phyloP scores from a whole-genome alignment of 148 eudicot genomes.

The Amaranthus palmeri region DNA sequence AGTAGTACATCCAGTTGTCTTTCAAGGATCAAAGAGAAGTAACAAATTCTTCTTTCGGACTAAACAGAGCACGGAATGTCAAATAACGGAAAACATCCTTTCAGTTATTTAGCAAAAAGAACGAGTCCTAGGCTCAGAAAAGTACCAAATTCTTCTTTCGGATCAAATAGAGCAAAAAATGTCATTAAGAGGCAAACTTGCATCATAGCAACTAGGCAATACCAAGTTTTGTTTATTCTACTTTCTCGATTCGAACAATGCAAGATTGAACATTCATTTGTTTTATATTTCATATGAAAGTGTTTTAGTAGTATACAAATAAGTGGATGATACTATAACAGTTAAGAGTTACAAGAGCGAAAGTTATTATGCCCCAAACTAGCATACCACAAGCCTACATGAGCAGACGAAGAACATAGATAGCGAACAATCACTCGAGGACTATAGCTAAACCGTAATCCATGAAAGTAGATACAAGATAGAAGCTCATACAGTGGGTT shows the following conservation, averaged over 20 bases:
- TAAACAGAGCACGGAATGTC: too few species aligned
- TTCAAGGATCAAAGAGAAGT: too few species aligned
- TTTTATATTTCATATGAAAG: neutral
- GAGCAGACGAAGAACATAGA: neutral
- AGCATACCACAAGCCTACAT: neutral
- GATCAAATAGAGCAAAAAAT: too few species aligned
- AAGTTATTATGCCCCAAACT: neutral
- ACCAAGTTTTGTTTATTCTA: too few species aligned
- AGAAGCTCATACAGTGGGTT: constrained; percentile 46
- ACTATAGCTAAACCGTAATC: neutral
- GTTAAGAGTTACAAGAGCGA: neutral
- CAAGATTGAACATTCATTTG: neutral
- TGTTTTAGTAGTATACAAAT: neutral
- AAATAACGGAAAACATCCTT: too few species aligned
- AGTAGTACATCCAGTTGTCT: too few species aligned
- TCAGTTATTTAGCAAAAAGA: too few species aligned
- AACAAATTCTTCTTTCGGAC: too few species aligned
- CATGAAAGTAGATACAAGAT: neutral
- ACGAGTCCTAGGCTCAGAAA: too few species aligned
- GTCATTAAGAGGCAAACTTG: too few species aligned
- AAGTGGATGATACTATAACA: neutral
- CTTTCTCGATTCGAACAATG: neutral
- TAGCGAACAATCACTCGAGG: neutral
- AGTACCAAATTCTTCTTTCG: too few species aligned
- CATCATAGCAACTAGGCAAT: too few species aligned